phyloP scores from a whole-genome alignment of 2,329 filamentous ascomycete species.

The Trichoderma gracile region DNA sequence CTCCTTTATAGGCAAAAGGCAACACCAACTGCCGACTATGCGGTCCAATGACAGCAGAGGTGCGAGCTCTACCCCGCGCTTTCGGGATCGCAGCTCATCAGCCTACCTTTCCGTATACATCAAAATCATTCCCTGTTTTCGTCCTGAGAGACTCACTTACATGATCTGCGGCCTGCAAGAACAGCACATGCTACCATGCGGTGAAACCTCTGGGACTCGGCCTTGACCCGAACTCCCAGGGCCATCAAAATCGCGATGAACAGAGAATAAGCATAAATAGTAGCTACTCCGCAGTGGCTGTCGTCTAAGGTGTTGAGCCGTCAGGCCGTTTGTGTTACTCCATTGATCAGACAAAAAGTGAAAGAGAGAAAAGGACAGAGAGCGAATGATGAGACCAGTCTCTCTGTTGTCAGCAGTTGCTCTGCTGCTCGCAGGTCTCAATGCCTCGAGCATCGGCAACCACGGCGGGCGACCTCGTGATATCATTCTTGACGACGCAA shows the following conservation, averaged over 20 bases:
- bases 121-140: neutral
- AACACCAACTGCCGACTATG: neutral
- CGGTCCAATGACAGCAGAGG: slow-evolving; percentile 10
- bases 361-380: too few species aligned
- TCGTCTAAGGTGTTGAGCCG: neutral
- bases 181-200: neutral
- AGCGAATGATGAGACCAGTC: slow-evolving; percentile 33
- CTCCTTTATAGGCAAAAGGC: slow-evolving; percentile 6
- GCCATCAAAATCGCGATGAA: neutral
- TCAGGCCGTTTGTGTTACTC: neutral
- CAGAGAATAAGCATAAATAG: slow-evolving; percentile 10
- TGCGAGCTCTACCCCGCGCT: slow-evolving; percentile 2
- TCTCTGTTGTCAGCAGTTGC: slow-evolving; percentile 25
- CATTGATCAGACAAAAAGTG: neutral
- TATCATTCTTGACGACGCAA: slow-evolving; percentile 30
- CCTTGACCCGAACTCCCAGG: neutral
- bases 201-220: slow-evolving; percentile 2
- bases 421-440: slow-evolving; percentile 19
- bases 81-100: too few species aligned
- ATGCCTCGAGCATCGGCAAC: slow-evolving; percentile 28
- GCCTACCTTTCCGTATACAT: neutral
- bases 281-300: neutral
- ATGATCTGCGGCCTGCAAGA: neutral
- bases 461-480: slow-evolving; percentile 30
- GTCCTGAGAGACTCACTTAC: too few species aligned